Evolutionary conservation across 108 stramenopile species (phyloP), one percentile per base, ranked within the genome.

Genomic region (Cyclostephanos tholiformis): DNA sequence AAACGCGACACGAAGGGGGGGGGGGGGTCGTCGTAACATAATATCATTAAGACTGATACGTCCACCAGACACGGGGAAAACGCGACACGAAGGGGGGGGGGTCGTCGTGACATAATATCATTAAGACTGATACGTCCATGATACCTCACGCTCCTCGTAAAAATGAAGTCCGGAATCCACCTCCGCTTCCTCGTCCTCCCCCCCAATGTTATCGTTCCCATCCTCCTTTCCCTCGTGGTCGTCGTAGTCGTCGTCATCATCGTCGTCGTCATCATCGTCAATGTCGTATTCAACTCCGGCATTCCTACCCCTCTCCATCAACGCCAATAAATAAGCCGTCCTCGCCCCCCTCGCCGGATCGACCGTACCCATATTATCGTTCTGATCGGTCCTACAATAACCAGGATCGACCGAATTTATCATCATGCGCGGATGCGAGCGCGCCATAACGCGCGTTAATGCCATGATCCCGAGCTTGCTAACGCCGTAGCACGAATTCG

Each of bases 381-480:
- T 91, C 80, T 91, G 90, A 74, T 93, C 92, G 19, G 92, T 93
- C 23, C 68, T 68, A 70, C 90, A 91, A 72, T 90, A 93, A 0
- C 90, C 92, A 43, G 88, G 77, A 72, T 86, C 85, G 9, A 86
- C 85, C 26, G 76, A 76, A 66, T 87, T 87, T 9, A 83, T 56
- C 79, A 85, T 73, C 55, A 87, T 82, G 4, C 75, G 72, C 8
- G 65, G 69, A 65, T 82, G 20, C 10, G 82, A 55, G 48, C 86
- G 46, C 32, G 85, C 86, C 20, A 89, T 49, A 17, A 92, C 63
- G 36, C 85, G 79, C 39, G 88, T 91, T 58, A 87, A 62, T 14
- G 91, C 91, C 56, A 93, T 91, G 56, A 93, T 73, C 0, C 87
- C 90, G 25, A 91, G 56, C 67, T 93, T 93, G 55, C 90, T 90